These are phyloP conservation scores for Syncephalastrum sp. DNA, from an alignment of 371 early-diverging fungal species.

Conservation along the genomic window DNA sequence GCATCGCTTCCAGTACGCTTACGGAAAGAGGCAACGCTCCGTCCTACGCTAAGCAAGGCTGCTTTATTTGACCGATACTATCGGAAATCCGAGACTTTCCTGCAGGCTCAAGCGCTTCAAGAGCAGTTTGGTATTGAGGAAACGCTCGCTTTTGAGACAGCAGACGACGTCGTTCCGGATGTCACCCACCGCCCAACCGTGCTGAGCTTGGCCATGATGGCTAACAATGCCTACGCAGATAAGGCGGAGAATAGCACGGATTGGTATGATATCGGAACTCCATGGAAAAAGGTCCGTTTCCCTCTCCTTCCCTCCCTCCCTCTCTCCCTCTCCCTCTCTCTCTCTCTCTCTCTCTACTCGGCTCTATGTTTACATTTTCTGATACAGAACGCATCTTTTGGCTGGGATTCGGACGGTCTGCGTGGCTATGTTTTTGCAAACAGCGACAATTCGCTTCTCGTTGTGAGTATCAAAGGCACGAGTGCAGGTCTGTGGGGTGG, in stretches of 20 bases:
- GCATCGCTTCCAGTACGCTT: too few species aligned
- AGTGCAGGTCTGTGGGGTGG: conserved; percentile 71
- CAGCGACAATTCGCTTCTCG: conserved; percentile 61
- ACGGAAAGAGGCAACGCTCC: too few species aligned
- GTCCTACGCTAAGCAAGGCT: too few species aligned
- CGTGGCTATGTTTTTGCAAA: conserved; percentile 89
- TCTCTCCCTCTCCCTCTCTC: background rate
- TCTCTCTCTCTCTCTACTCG: conserved; percentile 1
- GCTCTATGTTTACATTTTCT: conserved; percentile 16
- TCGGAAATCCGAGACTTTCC: too few species aligned
- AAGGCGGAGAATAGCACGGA: conserved; percentile 49
- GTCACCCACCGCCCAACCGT: conserved; percentile 70
- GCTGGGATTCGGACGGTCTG: conserved; percentile 87
- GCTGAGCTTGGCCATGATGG: conserved; percentile 73
- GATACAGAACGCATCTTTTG: conserved; percentile 71
- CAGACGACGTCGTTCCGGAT: conserved; percentile 57
- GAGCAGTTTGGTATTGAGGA: too few species aligned
- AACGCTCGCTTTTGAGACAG: conserved; percentile 4
- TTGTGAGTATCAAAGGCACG: conserved; percentile 94
- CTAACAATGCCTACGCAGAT: conserved; percentile 70
- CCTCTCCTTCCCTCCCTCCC: background rate
- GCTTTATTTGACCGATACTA: too few species aligned
- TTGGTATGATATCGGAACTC: conserved; percentile 73
- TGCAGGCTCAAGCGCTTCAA: too few species aligned
- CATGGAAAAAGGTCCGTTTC: conserved; percentile 67